These are phyloP conservation scores for Chytriomyces sp. DNA, from an alignment of 192 early-diverging fungal genomes.

Conservation along the genomic window DNA sequence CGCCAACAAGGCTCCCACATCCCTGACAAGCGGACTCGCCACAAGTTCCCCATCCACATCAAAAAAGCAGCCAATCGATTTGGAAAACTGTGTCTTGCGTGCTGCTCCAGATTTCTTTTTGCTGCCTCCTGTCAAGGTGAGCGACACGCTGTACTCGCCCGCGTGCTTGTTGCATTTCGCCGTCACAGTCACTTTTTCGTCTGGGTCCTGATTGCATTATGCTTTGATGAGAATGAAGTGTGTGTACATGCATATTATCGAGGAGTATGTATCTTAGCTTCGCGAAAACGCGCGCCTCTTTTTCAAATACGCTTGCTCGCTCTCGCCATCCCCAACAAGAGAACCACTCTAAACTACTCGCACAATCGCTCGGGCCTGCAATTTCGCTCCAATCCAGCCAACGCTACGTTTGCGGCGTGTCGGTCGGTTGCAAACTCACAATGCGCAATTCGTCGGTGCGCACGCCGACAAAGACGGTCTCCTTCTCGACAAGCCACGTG, in stretches of 20 bases:
- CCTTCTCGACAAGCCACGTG: constrained; percentile 37
- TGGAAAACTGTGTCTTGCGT: constrained; percentile 13
- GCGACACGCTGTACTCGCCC: constrained; percentile 32
- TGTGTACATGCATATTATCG: no score
- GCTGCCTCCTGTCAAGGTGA: constrained; percentile 22
- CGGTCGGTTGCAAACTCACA: constrained; percentile 21
- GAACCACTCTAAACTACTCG: no score
- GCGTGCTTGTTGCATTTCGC: constrained; percentile 29
- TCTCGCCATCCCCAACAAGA: no score
- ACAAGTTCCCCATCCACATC: constrained; percentile 46
- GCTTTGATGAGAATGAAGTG: no score
- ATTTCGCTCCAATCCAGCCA: no score
- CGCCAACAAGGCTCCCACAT: constrained; percentile 25
- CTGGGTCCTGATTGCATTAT: constrained; percentile 25
- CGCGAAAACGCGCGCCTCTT: no score
- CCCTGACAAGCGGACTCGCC: constrained; percentile 14
- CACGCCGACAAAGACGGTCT: constrained; percentile 45
- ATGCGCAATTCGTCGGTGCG: constrained; percentile 32
- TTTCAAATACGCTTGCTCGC: no score
- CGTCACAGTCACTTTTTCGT: constrained; percentile 25
- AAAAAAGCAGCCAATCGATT: constrained; percentile 41
- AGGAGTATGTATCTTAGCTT: no score
- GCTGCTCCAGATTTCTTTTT: background rate
- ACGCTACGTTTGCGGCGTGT: no score
- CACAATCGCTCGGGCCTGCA: no score